Evolutionary conservation across 257 asterid species (phyloP), one percentile per base, ranked within the genome.

Genomic region (Thymus quinquecostatus): DNA sequence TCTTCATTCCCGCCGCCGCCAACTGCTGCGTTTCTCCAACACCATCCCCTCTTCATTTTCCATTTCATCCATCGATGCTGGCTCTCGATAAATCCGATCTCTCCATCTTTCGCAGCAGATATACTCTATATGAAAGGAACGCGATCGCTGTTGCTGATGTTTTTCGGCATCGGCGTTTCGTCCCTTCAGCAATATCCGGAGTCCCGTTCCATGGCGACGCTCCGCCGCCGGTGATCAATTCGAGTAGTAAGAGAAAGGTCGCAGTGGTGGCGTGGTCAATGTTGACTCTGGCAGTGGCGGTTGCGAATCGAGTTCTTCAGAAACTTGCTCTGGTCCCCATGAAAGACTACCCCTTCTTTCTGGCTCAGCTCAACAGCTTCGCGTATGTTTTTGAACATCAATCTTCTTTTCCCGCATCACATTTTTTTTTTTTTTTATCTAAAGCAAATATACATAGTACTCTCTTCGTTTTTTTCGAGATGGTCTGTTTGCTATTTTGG

Each of bases 311-410:
- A 2, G 96, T 89, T 59, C 88, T 89, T 74, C 84, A 84, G 79
- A 89, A 87, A 75, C 91, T 89, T 65, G 92, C 96, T 29, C 95
- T 89, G 68, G 91, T 87, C 73, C 96, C 96, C 47, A 80, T 89
- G 96, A 86, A 86, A 79, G 84, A 89, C 12, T 82, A 86, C 64
- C 96, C 96, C 0, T 86, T 89, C 78, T 87, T 89, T 60, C 83
- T 89, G 3, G 95, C 96, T 69, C 92, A 86, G 55, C 69, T 89
- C 86, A 87, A 79, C 67, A 86, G 88, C 58, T 83, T 89, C 57
- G 89, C 77, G 96, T 87, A 83, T 40, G 64, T 13, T 10, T 13
- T 1, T 6, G 13, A 11, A 2, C n/a, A 1, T 1, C 6, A 5
- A 1, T 41, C 12, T 44, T 44, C 12, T 9, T 1, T 44, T 44